phyloP scores from a whole-genome alignment of 176 grass and related monocot species.

The Saccharum officinarum region DNA sequence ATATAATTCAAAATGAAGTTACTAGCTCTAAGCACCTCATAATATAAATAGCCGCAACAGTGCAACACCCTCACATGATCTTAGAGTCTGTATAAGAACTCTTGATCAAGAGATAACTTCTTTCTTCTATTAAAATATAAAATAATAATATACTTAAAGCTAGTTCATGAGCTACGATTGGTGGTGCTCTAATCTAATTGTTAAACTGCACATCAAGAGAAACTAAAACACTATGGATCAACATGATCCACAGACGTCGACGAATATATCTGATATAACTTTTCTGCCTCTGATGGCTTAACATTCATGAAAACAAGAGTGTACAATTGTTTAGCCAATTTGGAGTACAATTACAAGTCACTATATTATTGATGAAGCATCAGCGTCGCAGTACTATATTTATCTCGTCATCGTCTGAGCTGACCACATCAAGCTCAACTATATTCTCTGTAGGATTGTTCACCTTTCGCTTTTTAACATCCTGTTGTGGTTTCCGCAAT shows the following conservation, averaged over 20 bases:
- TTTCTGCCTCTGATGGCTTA: not conserved
- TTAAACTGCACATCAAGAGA: not conserved
- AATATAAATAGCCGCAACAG: no score
- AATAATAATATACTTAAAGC: not conserved
- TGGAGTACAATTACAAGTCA: conserved; percentile 1
- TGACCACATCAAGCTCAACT: conserved; percentile 74
- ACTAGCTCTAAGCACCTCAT: not conserved
- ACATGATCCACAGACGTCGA: not conserved
- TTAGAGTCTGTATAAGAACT: not conserved
- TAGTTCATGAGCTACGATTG: not conserved
- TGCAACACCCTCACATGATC: not conserved
- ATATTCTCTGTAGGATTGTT: conserved; percentile 49
- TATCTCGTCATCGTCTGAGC: conserved; percentile 89
- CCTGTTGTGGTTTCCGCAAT: conserved; percentile 39
- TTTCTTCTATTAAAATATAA: not conserved
- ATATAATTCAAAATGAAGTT: not conserved
- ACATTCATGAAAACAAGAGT: not conserved
- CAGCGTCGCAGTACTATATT: conserved; percentile 37
- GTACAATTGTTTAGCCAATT: conserved; percentile 6
- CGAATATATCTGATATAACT: not conserved
- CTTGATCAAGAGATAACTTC: not conserved
- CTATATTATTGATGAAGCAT: not conserved
- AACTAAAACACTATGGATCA: not conserved
- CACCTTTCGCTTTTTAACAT: conserved; percentile 55
- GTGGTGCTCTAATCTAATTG: not conserved